Conservation (phyloP, 163 green algal species). For the Coccomyxa subellipsoidea region DNA sequence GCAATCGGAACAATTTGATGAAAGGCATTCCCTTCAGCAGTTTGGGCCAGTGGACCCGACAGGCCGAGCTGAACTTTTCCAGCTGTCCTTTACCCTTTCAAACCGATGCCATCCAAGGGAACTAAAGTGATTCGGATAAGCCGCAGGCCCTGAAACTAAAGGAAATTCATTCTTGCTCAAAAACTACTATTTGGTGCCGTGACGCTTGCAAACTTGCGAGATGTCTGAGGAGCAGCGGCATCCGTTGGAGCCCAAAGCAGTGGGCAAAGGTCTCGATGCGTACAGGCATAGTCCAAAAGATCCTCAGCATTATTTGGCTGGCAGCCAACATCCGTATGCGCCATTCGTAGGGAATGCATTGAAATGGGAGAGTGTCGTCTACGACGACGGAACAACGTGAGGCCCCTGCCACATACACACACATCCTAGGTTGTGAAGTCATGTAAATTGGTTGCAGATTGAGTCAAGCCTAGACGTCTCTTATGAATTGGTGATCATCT, state of each 20-base stretch:
- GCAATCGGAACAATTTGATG: no score
- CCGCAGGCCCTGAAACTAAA: background rate
- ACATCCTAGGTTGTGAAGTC: background rate
- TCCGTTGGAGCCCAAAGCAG: background rate
- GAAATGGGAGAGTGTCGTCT: constrained; percentile 86
- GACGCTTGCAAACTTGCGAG: background rate
- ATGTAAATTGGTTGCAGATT: background rate
- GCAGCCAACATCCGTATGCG: constrained; percentile 76
- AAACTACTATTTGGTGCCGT: no score
- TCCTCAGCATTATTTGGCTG: background rate
- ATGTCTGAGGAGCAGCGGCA: constrained; percentile 1
- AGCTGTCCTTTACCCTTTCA: background rate
- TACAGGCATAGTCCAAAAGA: background rate
- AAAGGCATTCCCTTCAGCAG: no score
- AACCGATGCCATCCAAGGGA: background rate
- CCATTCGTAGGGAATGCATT: constrained; percentile 83
- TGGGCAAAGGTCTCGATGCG: constrained; percentile 2
- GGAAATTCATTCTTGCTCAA: background rate
- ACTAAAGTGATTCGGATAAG: background rate
- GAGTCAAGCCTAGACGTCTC: no score
- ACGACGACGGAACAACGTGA: constrained; percentile 89
- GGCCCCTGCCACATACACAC: constrained; percentile 14
- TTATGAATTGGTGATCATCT: no score
- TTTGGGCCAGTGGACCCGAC: no score
- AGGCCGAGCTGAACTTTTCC: no score